phyloP scores from a whole-genome alignment of 495 filamentous ascomycete species.

The Diplogelasinospora grovesii region DNA sequence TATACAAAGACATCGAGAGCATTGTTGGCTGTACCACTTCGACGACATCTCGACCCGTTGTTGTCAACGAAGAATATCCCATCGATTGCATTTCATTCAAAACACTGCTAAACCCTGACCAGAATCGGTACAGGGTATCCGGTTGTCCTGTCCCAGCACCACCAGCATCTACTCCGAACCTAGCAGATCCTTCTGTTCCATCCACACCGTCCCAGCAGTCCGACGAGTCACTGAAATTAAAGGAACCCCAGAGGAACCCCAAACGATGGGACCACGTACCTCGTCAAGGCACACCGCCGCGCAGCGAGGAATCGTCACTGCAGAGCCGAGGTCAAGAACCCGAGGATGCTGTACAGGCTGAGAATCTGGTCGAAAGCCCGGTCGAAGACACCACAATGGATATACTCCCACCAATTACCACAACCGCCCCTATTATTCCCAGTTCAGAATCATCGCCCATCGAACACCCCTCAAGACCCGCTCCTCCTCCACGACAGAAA shows the following conservation, averaged over 20 bases:
- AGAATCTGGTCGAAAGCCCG: too few species aligned
- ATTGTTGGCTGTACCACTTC: too few species aligned
- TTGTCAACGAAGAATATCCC: slow-evolving; percentile 72
- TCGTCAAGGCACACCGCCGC: slow-evolving; percentile 9
- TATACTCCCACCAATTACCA: neutral
- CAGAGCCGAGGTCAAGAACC: too few species aligned
- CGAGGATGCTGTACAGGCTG: too few species aligned
- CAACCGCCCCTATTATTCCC: too few species aligned
- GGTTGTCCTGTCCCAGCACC: slow-evolving; percentile 20
- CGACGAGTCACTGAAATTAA: slow-evolving; percentile 23
- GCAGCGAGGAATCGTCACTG: slow-evolving; percentile 7
- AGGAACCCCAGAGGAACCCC: slow-evolving; percentile 13
- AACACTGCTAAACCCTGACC: slow-evolving; percentile 50
- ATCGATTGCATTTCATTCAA: slow-evolving; percentile 67
- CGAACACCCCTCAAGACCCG: neutral
- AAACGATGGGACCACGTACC: slow-evolving; percentile 1
- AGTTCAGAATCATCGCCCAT: too few species aligned
- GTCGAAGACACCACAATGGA: too few species aligned
- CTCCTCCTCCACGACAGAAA: neutral
- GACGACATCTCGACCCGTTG: too few species aligned
- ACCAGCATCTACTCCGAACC: neutral
- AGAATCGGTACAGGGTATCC: slow-evolving; percentile 53
- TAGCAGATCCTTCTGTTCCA: slow-evolving; percentile 21
- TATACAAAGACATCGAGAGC: slow-evolving; percentile 57
- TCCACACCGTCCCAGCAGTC: slow-evolving; percentile 8